Base-by-base conservation (phyloP, 768 basidiomycete species). In the Mycena sanguinolenta region DNA sequence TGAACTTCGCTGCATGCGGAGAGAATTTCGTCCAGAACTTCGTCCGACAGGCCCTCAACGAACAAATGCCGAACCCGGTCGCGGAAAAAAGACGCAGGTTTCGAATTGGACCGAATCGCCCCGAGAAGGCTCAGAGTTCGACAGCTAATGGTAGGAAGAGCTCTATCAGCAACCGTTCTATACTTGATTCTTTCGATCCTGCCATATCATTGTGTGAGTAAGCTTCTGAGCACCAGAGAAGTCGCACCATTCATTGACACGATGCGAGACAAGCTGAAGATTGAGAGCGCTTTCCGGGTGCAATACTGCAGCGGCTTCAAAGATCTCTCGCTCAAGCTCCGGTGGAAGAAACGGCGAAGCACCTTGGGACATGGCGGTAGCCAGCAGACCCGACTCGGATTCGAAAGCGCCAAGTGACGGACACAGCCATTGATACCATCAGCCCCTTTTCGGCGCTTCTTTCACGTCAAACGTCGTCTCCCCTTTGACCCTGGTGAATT, bases 231-330 rank as follows among this genome's bases (percentile, higher is more conserved):
- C 27, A n/a, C 23, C 1, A 16, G 16, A 12, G 3, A 7, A 8
- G 32, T 12, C 65, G 42, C 50, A 68, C 67, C 67, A 62, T 2
- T 57, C 53, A 17, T 46, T 13, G 19, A 68, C 42, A 17, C 67
- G 67, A 6, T 55, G 42, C 2, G 60, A 23, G 13, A 68, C 60
- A 1, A 62, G 53, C n/a, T 62, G 42, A n/a, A 62, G 42, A 21
- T 14, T 17, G 2, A 46, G 54, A 10, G 30, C 57, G 30, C 36
- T 44, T 42, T 44, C 53, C 0, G 59, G 60, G 4, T 62, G 30
- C 2, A 32, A 16, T 2, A 28, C 39, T 32, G 58, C 66, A 16
- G 58, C 28, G 1, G 2, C 27, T 50, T 61, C 66, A 61, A 54
- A 7, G n/a, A 61, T 67, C 19, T 44, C 59, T 16, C 52, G 36